These are phyloP conservation scores for Prunus mongolica DNA, from an alignment of 306 rosid species.

Conservation along the genomic window DNA sequence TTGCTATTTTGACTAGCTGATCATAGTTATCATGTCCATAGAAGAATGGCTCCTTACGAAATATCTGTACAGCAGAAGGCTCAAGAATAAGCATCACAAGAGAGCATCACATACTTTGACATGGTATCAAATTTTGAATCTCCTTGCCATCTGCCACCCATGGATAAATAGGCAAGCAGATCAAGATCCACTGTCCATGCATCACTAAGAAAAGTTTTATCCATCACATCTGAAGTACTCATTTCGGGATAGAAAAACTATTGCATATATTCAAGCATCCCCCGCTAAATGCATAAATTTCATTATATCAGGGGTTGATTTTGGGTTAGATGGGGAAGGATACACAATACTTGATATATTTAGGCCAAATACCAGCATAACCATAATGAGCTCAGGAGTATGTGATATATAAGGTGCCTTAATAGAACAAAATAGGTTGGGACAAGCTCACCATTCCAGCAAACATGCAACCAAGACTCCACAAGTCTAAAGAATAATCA, in stretches of 20 bases:
- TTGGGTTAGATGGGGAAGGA: background rate
- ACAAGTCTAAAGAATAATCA: constrained; percentile 84
- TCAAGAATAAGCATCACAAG: constrained; percentile 36
- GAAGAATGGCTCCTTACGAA: constrained; percentile 96
- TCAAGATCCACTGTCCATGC: constrained; percentile 16
- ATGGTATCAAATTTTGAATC: constrained; percentile 20
- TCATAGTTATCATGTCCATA: constrained; percentile 92
- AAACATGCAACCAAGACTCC: constrained; percentile 98
- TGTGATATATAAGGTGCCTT: background rate
- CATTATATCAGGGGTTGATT: background rate
- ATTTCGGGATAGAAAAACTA: background rate
- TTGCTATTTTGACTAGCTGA: constrained; percentile 90
- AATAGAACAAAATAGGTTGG: background rate
- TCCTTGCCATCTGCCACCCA: constrained; percentile 27
- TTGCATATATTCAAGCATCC: background rate
- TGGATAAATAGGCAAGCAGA: constrained; percentile 25
- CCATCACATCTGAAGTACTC: background rate
- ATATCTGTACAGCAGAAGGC: constrained; percentile 59
- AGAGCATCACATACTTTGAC: constrained; percentile 18
- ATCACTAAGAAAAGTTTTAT: background rate
- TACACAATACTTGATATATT: background rate
- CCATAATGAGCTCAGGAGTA: background rate
- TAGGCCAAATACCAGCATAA: background rate
- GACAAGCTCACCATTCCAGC: constrained; percentile 83
- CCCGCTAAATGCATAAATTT: background rate